These are phyloP conservation scores for Prosopis cineraria DNA, from an alignment of 306 rosid genomes.

Conservation along the genomic window DNA sequence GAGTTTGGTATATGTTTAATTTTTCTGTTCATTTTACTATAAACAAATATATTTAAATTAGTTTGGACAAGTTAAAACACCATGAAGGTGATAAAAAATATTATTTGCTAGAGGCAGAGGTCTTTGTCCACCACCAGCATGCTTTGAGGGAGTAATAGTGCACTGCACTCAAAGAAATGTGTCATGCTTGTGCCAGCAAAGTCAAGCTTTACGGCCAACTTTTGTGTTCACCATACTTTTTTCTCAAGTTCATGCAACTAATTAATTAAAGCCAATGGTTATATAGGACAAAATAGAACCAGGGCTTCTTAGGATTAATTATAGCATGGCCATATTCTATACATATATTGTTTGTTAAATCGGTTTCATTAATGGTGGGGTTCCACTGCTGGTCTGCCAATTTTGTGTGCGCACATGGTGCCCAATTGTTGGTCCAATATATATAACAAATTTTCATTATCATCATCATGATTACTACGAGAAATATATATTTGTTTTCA, in stretches of 20 bases:
- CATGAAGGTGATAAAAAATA: constrained; percentile 28
- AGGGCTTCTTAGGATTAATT: constrained; percentile 33
- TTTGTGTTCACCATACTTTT: constrained; percentile 50
- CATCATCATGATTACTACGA: constrained; percentile 38
- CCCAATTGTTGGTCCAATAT: constrained; percentile 48
- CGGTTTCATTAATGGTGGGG: constrained; percentile 45
- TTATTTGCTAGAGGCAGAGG: neutral
- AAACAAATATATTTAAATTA: neutral
- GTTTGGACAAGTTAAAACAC: neutral
- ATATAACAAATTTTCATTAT: constrained; percentile 38
- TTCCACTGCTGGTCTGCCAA: constrained; percentile 64
- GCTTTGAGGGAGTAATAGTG: constrained; percentile 53
- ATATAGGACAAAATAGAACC: neutral
- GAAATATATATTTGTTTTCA: constrained; percentile 27
- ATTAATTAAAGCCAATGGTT: neutral
- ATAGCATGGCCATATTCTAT: constrained; percentile 24
- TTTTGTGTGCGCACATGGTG: constrained; percentile 54
- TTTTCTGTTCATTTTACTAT: neutral
- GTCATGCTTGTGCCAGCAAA: constrained; percentile 76
- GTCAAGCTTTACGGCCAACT: constrained; percentile 97
- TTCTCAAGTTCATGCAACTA: constrained; percentile 50
- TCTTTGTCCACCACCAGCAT: constrained; percentile 55
- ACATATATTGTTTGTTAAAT: constrained; percentile 5
- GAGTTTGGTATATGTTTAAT: neutral
- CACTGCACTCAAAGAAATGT: constrained; percentile 89